Evolutionary conservation across 192 early-diverging fungal species (phyloP).

Genomic region (Coemansia sp.): DNA sequence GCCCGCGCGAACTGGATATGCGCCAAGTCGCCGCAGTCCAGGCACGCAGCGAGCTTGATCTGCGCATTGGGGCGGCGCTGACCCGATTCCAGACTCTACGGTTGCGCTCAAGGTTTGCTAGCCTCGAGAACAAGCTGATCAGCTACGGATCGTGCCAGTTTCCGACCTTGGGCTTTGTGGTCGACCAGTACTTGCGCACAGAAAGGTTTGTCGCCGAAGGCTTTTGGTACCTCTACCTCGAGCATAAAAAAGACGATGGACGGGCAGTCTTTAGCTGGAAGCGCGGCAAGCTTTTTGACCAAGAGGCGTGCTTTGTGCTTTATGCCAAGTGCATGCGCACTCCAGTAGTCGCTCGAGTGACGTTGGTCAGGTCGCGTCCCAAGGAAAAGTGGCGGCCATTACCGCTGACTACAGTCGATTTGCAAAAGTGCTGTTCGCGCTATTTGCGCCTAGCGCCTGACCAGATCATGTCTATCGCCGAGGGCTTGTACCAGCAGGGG

Average conservation of each 20-base stretch:
- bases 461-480: conserved; percentile 82
- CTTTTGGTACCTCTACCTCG: conserved; percentile 88
- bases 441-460: conserved; percentile 78
- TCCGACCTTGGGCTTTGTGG: conserved; percentile 95
- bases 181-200: conserved; percentile 77
- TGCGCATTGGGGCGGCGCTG: conserved; percentile 89
- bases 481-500: conserved; percentile 85
- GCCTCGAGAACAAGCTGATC: conserved; percentile 64
- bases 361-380: conserved; percentile 61
- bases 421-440: conserved; percentile 82
- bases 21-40: conserved; percentile 78
- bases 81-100: conserved; percentile 89
- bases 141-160: conserved; percentile 97
- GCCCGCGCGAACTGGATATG: conserved; percentile 74
- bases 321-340: conserved; percentile 75
- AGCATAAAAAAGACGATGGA: conserved; percentile 55
- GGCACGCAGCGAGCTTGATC: conserved; percentile 85
- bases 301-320: conserved; percentile 65
- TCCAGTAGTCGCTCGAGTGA: conserved; percentile 63
- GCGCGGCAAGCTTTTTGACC: conserved; percentile 76
- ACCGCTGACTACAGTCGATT: conserved; percentile 93
- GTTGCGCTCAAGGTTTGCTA: conserved; percentile 61
- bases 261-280: conserved; percentile 76
- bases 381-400: conserved; percentile 88
- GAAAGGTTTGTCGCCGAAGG: conserved; percentile 84